Conservation (phyloP, 805 yeast genomes). For the Komagataella pastoris region DNA sequence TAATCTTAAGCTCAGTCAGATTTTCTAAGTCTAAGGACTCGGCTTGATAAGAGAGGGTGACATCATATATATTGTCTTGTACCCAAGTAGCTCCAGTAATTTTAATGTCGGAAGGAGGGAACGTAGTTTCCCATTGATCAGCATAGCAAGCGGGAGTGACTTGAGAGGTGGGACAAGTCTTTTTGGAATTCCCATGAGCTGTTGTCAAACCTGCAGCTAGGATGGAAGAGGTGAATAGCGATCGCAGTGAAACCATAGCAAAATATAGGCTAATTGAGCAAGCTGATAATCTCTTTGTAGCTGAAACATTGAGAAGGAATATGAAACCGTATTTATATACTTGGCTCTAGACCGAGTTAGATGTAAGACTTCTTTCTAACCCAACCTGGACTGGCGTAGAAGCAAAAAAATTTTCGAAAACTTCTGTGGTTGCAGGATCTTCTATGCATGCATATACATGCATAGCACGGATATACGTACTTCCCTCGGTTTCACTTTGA, state of each 20-base stretch:
- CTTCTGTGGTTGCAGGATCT: too few relatives aligned
- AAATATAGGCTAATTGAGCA: not conserved
- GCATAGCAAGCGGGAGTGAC: not conserved
- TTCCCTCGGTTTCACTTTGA: too few relatives aligned
- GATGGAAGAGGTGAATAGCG: not conserved
- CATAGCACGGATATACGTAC: too few relatives aligned
- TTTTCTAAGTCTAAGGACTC: not conserved
- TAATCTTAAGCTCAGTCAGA: not conserved
- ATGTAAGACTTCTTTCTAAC: not conserved
- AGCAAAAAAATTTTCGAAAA: not conserved
- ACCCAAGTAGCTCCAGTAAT: not conserved
- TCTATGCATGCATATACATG: too few relatives aligned
- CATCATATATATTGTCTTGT: not conserved
- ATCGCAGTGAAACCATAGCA: not conserved
- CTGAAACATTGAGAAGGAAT: not conserved
- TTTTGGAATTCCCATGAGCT: not conserved
- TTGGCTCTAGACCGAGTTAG: not conserved
- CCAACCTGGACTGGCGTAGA: not conserved
- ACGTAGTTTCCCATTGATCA: not conserved
- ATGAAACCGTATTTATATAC: not conserved
- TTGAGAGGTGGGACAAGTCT: not conserved
- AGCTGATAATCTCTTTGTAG: not conserved
- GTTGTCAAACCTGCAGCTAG: not conserved
- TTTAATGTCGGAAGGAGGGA: slow-evolving; percentile 2
- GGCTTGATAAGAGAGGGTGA: not conserved